Evolutionary conservation across 2,329 filamentous ascomycete species (phyloP).

Genomic region (Pestalotiopsis sp.): DNA sequence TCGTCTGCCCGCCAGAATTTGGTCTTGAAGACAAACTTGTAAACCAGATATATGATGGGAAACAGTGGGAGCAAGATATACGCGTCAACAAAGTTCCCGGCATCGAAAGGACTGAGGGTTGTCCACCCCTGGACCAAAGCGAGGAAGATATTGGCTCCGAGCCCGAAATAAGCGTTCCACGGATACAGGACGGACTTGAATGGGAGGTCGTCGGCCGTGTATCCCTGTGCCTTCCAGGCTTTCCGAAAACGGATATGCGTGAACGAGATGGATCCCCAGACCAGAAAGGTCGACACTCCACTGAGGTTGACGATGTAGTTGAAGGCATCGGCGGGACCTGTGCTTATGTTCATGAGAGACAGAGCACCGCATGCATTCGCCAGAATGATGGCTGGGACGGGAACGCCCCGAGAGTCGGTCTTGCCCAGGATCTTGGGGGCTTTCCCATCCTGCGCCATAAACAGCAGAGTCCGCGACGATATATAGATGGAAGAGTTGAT

Average conservation of each 20-base stretch:
- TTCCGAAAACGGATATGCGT: slow-evolving; percentile 73
- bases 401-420: slow-evolving; percentile 66
- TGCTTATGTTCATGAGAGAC: slow-evolving; percentile 76
- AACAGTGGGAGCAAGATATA: slow-evolving; percentile 66
- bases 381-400: slow-evolving; percentile 64
- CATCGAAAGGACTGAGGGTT: slow-evolving; percentile 59
- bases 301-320: slow-evolving; percentile 71
- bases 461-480: slow-evolving; percentile 73
- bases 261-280: slow-evolving; percentile 72
- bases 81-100: slow-evolving; percentile 63
- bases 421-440: slow-evolving; percentile 71
- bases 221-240: slow-evolving; percentile 63
- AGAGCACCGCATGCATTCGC: slow-evolving; percentile 73
- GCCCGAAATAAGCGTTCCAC: slow-evolving; percentile 61
- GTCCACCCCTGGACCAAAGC: slow-evolving; percentile 66
- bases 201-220: slow-evolving; percentile 55
- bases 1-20: slow-evolving; percentile 51
- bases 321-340: slow-evolving; percentile 68
- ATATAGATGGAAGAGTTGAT: slow-evolving; percentile 81
- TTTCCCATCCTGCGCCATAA: slow-evolving; percentile 74
- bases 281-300: slow-evolving; percentile 72
- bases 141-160: slow-evolving; percentile 60
- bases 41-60: slow-evolving; percentile 56
- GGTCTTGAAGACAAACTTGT: slow-evolving; percentile 60
- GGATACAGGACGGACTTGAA: slow-evolving; percentile 60